Base-by-base conservation (phyloP, 768 basidiomycete genomes). In the Myochromella boudieri region DNA sequence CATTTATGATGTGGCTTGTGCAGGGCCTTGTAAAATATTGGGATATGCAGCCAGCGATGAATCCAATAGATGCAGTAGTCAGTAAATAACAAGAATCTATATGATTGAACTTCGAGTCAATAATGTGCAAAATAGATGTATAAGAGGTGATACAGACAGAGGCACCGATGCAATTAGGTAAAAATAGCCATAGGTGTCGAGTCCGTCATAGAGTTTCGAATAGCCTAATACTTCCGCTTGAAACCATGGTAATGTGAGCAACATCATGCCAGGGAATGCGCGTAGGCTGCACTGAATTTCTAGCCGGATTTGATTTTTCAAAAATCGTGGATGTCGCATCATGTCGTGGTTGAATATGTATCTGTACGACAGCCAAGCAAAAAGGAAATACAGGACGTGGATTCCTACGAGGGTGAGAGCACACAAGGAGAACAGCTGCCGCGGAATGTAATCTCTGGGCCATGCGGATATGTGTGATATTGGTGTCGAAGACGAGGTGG, bases 1-100 rank as follows among this genome's bases (percentile, higher is more conserved):
- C 97, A 99, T 68, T 91, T 95, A 78, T 99, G 97, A 65, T 99
- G 97, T 1, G 95, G 94, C 67, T 99, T 99, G 68, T 99, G 97
- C 37, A 99, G 58, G 46, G 76, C 69, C 64, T 95, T 98, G 76
- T 99, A 99, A 48, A 97, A 56, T 29, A 75, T 44, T 1, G 95
- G 95, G 48, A 86, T 71, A 62, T 99, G 97, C 45, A 95, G 74
- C 68, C 77, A 76, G 20, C 97, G 84, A 62, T 99, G 97, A n/a
- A 95, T 74, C 94, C 95, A 97, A 65, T 99, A 99, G 53, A 99
- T 91, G 58, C 77, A 73, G 57, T 92, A 90, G 67, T 99, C 97
- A 14, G 95, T 99, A 66, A 91, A 90, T 15, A 87, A 52, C 49
- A 95, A 62, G 76, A 88, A 94, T 49, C 84, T 87, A 25, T 4